Conservation (phyloP, 106 monocot species). For the Gastrodia elata region DNA sequence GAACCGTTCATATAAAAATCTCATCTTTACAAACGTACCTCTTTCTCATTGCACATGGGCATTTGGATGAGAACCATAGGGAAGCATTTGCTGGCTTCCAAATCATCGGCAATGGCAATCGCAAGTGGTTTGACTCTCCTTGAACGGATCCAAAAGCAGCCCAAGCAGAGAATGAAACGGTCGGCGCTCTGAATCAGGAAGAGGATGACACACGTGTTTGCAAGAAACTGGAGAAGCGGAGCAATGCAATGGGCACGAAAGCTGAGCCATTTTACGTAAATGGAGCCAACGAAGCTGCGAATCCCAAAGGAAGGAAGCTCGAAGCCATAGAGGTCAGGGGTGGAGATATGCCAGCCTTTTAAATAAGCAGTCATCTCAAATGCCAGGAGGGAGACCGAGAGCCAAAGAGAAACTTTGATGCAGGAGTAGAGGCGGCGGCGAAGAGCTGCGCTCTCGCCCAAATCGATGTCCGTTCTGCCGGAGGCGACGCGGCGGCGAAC, state of each 20-base stretch:
- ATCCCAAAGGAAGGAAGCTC: constrained; percentile 25
- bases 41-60: constrained; percentile 98
- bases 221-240: constrained; percentile 70
- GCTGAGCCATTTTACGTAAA: constrained; percentile 53
- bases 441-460: constrained; percentile 19
- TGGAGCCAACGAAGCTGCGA: constrained; percentile 29
- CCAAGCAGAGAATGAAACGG: constrained; percentile 67
- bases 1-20: not conserved
- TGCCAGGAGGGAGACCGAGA: constrained; percentile 50
- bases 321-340: constrained; percentile 32
- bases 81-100: constrained; percentile 33
- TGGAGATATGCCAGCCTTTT: constrained; percentile 57
- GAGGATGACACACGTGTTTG: constrained; percentile 70
- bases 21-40: constrained; percentile 33
- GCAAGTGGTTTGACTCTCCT: constrained; percentile 56
- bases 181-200: constrained; percentile 91
- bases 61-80: constrained; percentile 95
- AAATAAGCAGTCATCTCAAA: constrained; percentile 70
- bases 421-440: constrained; percentile 49
- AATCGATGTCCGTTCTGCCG: constrained; percentile 57
- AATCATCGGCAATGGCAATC: constrained; percentile 5
- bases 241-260: constrained; percentile 65
- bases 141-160: constrained; percentile 79
- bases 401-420: constrained; percentile 54
- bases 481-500: constrained; percentile 60